Base-by-base conservation (phyloP, 192 early-diverging fungal species). In the Diversispora epigaea region DNA sequence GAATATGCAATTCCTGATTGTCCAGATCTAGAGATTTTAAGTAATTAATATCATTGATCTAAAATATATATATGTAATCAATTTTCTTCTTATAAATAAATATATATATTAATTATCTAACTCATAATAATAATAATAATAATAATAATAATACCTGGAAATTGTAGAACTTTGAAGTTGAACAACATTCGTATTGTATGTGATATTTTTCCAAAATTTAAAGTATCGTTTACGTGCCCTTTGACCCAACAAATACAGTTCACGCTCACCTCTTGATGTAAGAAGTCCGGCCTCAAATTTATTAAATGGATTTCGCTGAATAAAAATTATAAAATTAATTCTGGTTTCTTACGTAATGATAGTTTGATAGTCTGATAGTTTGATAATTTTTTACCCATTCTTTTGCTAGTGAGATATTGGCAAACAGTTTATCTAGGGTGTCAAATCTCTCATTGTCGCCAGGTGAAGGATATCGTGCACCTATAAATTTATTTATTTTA, bases 141-240 rank as follows among this genome's bases (percentile, higher is more conserved):
- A 32, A 61, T 21, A 61, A 61, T 9, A 21, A 12, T 12, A 6
- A 32, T 61, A 72, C 71, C 71, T 72, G 40, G 55, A 21, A 60
- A 72, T 21, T 19, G 71, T 39, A 4, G 56, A 46, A 72, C 71
- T 72, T 22, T 72, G 17, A 57, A 72, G 46, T 7, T 60, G n/a
- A 21, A 72, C 19, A 72, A 72, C 8, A 45, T 72, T 72, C 22
- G 71, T 9, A 72, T 72, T 40, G 22, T 72, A 72, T 11, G 71
- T 57, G 2, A 60, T 22, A 19, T 72, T 72, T 2, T 47, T 5
- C 71, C 54, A 72, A 21, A 72, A 72, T 60, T 72, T 21, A 21
- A 46, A 10, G 14, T 72, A 72, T 3, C 57, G 32, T 60, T 21
- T 40, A 14, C 22, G 17, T 14, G 71, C 11, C 44, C 71, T 72